A percentile compares a stretch with the other conserved stretches of the same genome.
phyloP scores from a whole-genome alignment of 257 asterid species.

The Rauvolfia tetraphylla region DNA sequence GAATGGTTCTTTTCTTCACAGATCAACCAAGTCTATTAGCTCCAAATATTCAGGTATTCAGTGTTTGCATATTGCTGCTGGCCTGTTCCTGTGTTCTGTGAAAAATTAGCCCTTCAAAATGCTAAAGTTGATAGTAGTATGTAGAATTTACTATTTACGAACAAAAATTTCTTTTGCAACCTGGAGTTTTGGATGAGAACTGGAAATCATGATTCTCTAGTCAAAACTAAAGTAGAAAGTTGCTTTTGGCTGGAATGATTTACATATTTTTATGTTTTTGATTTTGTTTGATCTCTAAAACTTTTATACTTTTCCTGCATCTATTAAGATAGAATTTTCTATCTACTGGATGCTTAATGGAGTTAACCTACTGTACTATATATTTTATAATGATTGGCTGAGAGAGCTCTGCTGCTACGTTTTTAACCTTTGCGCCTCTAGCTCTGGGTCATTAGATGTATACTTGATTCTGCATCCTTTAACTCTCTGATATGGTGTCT shows the following conservation, averaged over 20 bases:
- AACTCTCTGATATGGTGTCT: background rate
- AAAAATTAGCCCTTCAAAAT: background rate
- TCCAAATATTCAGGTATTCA: conserved; percentile 91
- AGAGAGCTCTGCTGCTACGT: background rate
- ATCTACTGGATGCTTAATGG: background rate
- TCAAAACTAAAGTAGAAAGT: conserved; percentile 1
- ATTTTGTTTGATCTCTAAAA: background rate
- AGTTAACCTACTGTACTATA: background rate
- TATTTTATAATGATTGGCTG: background rate
- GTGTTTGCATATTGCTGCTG: background rate
- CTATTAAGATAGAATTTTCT: too few relatives aligned
- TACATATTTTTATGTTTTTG: background rate
- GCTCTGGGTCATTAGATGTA: background rate
- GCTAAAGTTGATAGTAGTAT: background rate
- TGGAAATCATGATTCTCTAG: background rate
- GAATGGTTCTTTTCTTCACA: conserved; percentile 93
- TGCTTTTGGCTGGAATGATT: background rate
- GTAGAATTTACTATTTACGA: background rate
- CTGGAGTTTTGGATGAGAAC: background rate
- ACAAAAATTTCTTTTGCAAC: background rate
- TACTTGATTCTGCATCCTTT: background rate
- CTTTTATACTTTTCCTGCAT: too few relatives aligned
- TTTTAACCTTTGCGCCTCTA: background rate
- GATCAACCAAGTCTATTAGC: conserved; percentile 99
- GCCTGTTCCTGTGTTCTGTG: background rate